phyloP scores from a whole-genome alignment of 2,329 filamentous ascomycete species.

The Curvularia hawaiiensis region DNA sequence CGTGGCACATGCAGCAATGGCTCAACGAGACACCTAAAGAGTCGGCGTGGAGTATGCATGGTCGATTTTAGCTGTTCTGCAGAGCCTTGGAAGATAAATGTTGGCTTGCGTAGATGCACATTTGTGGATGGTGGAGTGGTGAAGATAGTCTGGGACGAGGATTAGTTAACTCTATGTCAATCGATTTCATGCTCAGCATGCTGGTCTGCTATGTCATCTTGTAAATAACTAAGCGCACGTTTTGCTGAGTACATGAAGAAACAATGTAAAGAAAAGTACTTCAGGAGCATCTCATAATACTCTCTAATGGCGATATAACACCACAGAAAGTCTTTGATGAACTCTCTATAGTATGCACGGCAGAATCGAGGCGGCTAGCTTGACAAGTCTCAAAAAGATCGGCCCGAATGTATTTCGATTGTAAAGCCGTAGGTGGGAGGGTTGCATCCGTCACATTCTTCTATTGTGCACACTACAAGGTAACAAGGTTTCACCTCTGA shows the following conservation, averaged over 20 bases:
- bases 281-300: background rate
- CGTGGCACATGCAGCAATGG: background rate
- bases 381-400: background rate
- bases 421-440: background rate
- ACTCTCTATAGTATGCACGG: background rate
- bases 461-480: background rate
- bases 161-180: background rate
- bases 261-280: background rate
- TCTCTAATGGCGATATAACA: background rate
- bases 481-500: background rate
- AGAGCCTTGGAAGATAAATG: background rate
- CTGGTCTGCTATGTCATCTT: too few species aligned
- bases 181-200: too few species aligned
- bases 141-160: background rate
- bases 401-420: background rate
- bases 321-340: background rate
- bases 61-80: background rate
- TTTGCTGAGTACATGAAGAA: too few species aligned
- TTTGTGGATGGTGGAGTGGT: background rate
- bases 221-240: too few species aligned
- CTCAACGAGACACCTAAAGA: background rate
- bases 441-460: background rate
- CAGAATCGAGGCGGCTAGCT: background rate
- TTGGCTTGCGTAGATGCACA: background rate
- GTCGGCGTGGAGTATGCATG: background rate